Evolutionary conservation across 208 protist genomes (phyloP).

Genomic region (Strigomonas culicis): DNA sequence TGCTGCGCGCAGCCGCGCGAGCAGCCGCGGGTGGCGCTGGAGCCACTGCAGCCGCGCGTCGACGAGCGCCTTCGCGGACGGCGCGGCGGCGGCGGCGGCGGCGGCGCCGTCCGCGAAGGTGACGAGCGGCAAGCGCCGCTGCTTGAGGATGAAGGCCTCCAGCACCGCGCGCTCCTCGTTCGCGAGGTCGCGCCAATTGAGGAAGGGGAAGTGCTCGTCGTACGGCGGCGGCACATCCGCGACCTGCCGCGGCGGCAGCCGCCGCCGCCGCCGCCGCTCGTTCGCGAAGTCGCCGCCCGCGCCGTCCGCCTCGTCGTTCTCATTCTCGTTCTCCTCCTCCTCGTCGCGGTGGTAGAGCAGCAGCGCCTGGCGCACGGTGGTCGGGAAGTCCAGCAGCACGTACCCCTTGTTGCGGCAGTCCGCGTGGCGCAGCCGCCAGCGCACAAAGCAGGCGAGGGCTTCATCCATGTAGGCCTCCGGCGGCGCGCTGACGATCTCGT

Average conservation of each 20-base stretch:
- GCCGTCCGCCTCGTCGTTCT: neutral
- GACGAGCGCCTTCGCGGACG: too few relatives aligned
- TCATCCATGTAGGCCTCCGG: constrained; percentile 55
- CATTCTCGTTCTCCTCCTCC: constrained; percentile 17
- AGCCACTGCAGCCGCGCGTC: too few relatives aligned
- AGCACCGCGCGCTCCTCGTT: constrained; percentile 35
- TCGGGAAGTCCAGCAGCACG: constrained; percentile 84
- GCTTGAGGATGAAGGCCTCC: constrained; percentile 10
- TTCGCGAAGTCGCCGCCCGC: constrained; percentile 7
- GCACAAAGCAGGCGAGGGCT: constrained; percentile 73
- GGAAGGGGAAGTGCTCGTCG: constrained; percentile 62
- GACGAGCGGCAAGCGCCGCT: neutral
- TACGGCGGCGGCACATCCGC: constrained; percentile 34
- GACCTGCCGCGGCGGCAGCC: constrained; percentile 16
- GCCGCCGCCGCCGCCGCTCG: constrained; percentile 18
- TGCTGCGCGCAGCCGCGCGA: constrained; percentile 16
- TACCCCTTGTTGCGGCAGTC: constrained; percentile 90
- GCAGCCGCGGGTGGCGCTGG: neutral
- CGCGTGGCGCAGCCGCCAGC: constrained; percentile 77
- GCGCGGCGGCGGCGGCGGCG: neutral
- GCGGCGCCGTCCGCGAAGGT: constrained; percentile 12
- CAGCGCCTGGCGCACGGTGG: constrained; percentile 76
- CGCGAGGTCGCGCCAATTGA: constrained; percentile 34
- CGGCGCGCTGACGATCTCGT: constrained; percentile 5
- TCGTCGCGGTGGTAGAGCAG: constrained; percentile 65